Conservation (phyloP, 225 moss, liverwort and hornwort species). For the Sphagnum contortum region DNA sequence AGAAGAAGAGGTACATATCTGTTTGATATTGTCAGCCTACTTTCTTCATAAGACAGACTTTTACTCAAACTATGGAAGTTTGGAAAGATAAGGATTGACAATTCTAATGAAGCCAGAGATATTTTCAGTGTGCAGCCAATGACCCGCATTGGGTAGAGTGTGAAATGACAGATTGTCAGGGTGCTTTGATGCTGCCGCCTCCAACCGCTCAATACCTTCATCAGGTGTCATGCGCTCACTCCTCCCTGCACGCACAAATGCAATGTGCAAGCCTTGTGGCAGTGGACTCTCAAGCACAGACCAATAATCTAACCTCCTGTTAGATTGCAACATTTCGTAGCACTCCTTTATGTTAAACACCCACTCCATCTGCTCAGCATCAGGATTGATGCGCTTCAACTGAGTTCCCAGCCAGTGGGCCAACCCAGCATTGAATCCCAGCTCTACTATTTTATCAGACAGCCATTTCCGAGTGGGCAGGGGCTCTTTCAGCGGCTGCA, state of each 20-base stretch:
- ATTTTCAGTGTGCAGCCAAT: conserved; percentile 85
- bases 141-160: conserved; percentile 73
- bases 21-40: too few relatives aligned
- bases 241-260: conserved; percentile 57
- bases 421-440: conserved; percentile 68
- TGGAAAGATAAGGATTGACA: conserved; percentile 53
- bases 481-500: conserved; percentile 67
- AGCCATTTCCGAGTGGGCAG: conserved; percentile 94
- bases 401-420: conserved; percentile 96
- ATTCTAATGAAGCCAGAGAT: conserved; percentile 66
- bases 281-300: conserved; percentile 57
- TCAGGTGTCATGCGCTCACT: conserved; percentile 82
- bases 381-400: conserved; percentile 44
- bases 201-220: conserved; percentile 32
- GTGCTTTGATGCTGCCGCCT: conserved; percentile 26
- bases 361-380: conserved; percentile 82
- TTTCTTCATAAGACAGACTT: too few relatives aligned
- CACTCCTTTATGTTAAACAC: conserved; percentile 71
- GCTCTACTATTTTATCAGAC: conserved; percentile 47
- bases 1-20: too few relatives aligned
- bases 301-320: conserved; percentile 67
- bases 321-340: conserved; percentile 77
- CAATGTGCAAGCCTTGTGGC: conserved; percentile 56
- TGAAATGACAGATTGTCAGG: conserved; percentile 51
- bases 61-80: conserved; percentile 13